phyloP scores from a whole-genome alignment of 495 filamentous ascomycete species.

The Staphylotrichum tortipilum region DNA sequence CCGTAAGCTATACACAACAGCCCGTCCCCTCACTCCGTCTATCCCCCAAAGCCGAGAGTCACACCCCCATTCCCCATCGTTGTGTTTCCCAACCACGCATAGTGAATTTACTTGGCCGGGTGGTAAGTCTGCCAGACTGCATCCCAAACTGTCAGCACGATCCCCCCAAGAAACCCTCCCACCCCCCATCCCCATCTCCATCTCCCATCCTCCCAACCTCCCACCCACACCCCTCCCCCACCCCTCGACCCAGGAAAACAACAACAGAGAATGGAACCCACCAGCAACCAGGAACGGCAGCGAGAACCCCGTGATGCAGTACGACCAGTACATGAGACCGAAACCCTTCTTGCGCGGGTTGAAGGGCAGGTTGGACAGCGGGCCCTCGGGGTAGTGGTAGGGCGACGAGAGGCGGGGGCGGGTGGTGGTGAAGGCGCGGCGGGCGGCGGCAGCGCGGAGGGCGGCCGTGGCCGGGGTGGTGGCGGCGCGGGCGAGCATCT shows the following conservation, averaged over 20 bases:
- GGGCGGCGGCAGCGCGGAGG: constrained; percentile 57
- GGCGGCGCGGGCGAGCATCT: constrained; percentile 4
- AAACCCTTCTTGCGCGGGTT: constrained; percentile 86
- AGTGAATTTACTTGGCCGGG: constrained; percentile 26
- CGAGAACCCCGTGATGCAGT: constrained; percentile 69
- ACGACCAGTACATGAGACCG: constrained; percentile 70
- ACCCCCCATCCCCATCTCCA: too few relatives aligned
- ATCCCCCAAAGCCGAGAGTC: neutral
- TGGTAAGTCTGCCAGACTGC: constrained; percentile 85
- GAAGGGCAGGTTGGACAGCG: constrained; percentile 90
- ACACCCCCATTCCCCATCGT: neutral
- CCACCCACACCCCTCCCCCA: neutral
- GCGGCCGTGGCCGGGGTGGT: neutral
- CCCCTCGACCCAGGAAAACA: constrained; percentile 3
- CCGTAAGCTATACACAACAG: constrained; percentile 22
- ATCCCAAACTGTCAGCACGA: constrained; percentile 8
- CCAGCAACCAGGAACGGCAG: constrained; percentile 73
- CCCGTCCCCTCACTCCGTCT: neutral
- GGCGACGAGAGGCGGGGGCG: constrained; percentile 76
- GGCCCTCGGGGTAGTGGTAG: constrained; percentile 97
- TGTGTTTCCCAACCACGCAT: neutral
- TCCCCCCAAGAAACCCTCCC: too few relatives aligned
- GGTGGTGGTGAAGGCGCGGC: constrained; percentile 91
- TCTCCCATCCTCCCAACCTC: neutral
- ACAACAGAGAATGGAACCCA: constrained; percentile 40